Evolutionary conservation across 768 basidiomycete genomes (phyloP), one percentile per base, ranked within the genome.

Genomic region (Dioszegia crocea): DNA sequence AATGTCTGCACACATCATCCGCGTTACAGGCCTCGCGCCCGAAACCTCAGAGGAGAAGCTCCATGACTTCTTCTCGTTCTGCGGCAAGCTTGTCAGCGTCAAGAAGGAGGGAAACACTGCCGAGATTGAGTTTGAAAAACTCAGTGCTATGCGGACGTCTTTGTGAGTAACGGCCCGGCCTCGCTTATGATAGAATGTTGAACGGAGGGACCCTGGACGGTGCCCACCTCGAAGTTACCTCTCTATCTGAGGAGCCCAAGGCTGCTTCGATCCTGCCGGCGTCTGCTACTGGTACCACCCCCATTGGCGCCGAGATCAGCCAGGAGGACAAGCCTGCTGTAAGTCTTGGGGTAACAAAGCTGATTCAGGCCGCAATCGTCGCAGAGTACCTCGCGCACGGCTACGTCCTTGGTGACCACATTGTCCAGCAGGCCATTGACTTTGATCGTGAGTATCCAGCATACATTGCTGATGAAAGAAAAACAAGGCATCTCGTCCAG

Each of bases 301-400:
- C 75, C 16, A 73, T 74, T 44, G 72, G 72, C 16, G 67, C 74
- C 14, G 59, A 61, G 33, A 80, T 88, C 68, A 84, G 88, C 16
- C 92, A 96, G 78, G 82, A 85, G 38, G 91, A 94, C 77, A 99
- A 99, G 80, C 94, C 94, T 21, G 71, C 66, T 59, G 74, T 73
- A 30, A 52, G 72, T 54, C 24, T 17, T 14, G 2, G 19, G 33
- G n/a, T 12, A 14, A 14, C 29, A 30, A 9, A 30, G 24, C 19
- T 33, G 6, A 27, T 56, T 24, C 46, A 74, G 73, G 57, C 61
- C 57, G 61, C 72, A 85, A 90, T 96, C 69, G 88, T 88, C 26
- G 93, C 94, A 27, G 94, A 97, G 76, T 91, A 93, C 77, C 83
- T 99, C 44, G 91, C 94, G 1, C 85, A 84, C 70, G 96, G 94